A percentile compares a stretch with the other conserved stretches of the same genome.
These are phyloP conservation scores for Colletotrichum melonis DNA, from an alignment of 2,329 filamentous ascomycete genomes.

Conservation along the genomic window DNA sequence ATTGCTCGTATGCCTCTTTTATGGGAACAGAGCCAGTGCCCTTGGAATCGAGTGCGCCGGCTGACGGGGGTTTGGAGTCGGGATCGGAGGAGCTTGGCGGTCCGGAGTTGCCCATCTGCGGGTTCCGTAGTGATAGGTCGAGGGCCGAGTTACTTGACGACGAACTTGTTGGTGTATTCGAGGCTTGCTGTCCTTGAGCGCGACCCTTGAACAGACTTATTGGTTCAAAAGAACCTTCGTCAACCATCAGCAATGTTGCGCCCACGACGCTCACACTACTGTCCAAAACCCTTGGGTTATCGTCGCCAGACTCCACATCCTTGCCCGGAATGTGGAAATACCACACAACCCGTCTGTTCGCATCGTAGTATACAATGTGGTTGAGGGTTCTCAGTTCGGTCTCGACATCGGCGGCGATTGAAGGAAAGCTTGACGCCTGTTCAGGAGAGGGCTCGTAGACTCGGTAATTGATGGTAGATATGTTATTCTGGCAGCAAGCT, in stretches of 20 bases:
- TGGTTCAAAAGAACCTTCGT: conserved; percentile 64
- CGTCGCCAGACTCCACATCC: conserved; percentile 43
- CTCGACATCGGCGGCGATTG: conserved; percentile 63
- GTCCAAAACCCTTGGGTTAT: conserved; percentile 45
- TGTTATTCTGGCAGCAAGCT: conserved; percentile 59
- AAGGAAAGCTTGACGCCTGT: conserved; percentile 55
- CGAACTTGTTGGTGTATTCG: conserved; percentile 59
- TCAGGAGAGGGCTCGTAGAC: conserved; percentile 64
- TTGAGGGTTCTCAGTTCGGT: conserved; percentile 62
- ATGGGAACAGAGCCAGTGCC: conserved; percentile 48
- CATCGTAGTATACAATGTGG: conserved; percentile 64
- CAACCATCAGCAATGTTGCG: conserved; percentile 55
- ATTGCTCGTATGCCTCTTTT: conserved; percentile 63
- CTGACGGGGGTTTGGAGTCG: conserved; percentile 39
- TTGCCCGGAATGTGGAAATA: conserved; percentile 62
- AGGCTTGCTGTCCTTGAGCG: conserved; percentile 49
- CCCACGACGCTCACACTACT: conserved; percentile 56
- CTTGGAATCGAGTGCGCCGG: conserved; percentile 46
- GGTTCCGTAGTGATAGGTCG: conserved; percentile 49
- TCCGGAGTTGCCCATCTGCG: conserved; percentile 35
- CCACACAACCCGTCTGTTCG: conserved; percentile 63
- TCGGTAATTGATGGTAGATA: conserved; percentile 65
- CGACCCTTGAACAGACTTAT: conserved; percentile 59
- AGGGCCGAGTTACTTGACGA: conserved; percentile 53
- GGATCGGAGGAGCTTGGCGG: conserved; percentile 43